These are phyloP conservation scores for Apocynum venetum DNA, from an alignment of 257 asterid genomes.

Conservation along the genomic window DNA sequence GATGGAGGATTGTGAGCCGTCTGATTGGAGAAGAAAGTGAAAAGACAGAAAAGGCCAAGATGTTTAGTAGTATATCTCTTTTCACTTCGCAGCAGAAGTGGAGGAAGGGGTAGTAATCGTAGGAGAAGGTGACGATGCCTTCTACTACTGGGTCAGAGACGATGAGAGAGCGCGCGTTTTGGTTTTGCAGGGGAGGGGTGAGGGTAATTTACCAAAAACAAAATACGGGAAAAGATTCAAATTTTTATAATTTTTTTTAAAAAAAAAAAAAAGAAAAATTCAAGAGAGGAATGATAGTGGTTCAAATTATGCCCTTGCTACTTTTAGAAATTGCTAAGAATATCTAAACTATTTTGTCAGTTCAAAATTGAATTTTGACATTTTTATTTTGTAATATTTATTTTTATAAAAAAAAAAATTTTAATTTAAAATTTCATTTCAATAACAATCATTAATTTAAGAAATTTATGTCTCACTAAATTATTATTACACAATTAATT, in stretches of 20 bases:
- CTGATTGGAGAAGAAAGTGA: slow-evolving; percentile 17
- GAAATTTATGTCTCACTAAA: too few relatives aligned
- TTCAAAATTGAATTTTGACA: too few relatives aligned
- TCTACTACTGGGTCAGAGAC: neutral
- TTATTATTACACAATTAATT: too few relatives aligned
- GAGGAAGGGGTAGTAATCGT: neutral
- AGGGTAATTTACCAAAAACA: too few relatives aligned
- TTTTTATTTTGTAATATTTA: too few relatives aligned
- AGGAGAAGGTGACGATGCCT: neutral
- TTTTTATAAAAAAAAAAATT: too few relatives aligned
- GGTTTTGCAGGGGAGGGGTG: neutral
- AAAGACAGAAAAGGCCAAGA: slow-evolving; percentile 30
- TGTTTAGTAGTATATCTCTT: neutral
- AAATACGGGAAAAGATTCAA: too few relatives aligned
- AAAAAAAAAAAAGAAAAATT: neutral
- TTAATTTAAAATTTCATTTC: too few relatives aligned
- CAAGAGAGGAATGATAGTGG: too few relatives aligned
- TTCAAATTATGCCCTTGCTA: too few relatives aligned
- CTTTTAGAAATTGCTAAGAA: neutral
- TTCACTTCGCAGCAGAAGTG: slow-evolving; percentile 14
- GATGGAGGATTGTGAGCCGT: slow-evolving; percentile 24
- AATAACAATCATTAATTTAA: too few relatives aligned
- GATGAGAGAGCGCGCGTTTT: neutral
- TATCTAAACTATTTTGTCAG: too few relatives aligned
- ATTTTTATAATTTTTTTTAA: neutral